A percentile compares a stretch with the other conserved stretches of the same genome.
phyloP scores from a whole-genome alignment of 1,284 basidiomycete genomes.

The Phellinidium pouzarii region DNA sequence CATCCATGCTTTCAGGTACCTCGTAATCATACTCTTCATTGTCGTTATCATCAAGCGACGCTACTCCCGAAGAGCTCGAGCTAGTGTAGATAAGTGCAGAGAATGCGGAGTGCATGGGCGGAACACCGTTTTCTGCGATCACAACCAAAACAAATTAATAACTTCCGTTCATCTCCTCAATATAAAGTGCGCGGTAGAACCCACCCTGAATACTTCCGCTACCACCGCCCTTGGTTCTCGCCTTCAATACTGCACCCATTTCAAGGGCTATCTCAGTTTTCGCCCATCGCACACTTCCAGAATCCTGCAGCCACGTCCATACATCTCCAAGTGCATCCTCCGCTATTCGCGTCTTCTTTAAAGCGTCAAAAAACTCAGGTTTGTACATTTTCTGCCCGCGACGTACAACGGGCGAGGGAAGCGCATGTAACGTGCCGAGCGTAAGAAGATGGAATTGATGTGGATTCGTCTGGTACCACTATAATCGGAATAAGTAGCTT shows the following conservation, averaged over 20 bases:
- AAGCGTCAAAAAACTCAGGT: conserved; percentile 62
- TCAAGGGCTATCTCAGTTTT: conserved; percentile 46
- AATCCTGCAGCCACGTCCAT: conserved; percentile 46
- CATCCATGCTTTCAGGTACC: background rate
- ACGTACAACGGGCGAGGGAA: conserved; percentile 81
- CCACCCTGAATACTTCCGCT: background rate
- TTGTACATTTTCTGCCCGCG: conserved; percentile 75
- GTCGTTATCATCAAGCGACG: conserved; percentile 1
- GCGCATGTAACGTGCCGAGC: conserved; percentile 70
- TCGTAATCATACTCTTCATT: conserved; percentile 2
- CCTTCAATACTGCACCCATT: conserved; percentile 53
- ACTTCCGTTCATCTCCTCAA: background rate
- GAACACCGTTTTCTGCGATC: background rate
- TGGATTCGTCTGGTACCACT: conserved; percentile 77
- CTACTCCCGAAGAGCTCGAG: background rate
- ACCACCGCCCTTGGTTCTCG: conserved; percentile 26
- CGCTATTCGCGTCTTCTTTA: conserved; percentile 48
- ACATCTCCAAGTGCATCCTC: conserved; percentile 52
- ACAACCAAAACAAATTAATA: background rate
- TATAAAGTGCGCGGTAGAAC: background rate
- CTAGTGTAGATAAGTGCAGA: conserved; percentile 6
- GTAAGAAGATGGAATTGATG: conserved; percentile 81
- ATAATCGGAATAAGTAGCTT: conserved; percentile 3
- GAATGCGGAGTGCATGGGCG: conserved; percentile 13
- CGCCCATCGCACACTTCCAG: conserved; percentile 39